Evolutionary conservation across 805 yeast genomes (phyloP).

Genomic region (Candida ficus): DNA sequence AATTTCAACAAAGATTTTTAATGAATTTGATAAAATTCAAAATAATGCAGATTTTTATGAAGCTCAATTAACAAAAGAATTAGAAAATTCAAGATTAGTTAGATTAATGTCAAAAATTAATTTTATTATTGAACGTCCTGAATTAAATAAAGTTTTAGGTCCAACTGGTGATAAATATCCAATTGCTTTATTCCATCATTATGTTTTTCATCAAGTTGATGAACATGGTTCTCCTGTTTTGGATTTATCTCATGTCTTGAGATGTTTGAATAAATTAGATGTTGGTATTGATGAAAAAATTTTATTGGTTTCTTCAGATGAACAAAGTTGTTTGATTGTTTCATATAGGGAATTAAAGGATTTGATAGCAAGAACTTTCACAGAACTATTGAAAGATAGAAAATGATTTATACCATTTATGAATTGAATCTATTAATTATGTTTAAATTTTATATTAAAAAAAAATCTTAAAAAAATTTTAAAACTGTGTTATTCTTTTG

Average conservation of each 20-base stretch:
- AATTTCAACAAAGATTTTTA: slow-evolving; percentile 41
- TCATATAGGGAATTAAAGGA: slow-evolving; percentile 79
- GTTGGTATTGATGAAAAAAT: slow-evolving; percentile 86
- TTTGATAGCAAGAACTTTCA: slow-evolving; percentile 63
- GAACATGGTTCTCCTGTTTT: slow-evolving; percentile 71
- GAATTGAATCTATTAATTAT: too few relatives aligned
- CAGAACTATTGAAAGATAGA: slow-evolving; percentile 31
- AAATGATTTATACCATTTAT: neutral
- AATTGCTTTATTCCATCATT: slow-evolving; percentile 71
- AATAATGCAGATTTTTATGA: slow-evolving; percentile 54
- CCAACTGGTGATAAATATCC: slow-evolving; percentile 75
- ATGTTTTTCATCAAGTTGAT: slow-evolving; percentile 79
- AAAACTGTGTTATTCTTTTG: too few relatives aligned
- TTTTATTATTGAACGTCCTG: slow-evolving; percentile 62
- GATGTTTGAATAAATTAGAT: slow-evolving; percentile 81
- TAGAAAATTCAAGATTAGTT: slow-evolving; percentile 85
- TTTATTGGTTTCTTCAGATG: slow-evolving; percentile 77
- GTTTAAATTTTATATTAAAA: too few relatives aligned
- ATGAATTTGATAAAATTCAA: slow-evolving; percentile 44
- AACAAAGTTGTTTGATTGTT: slow-evolving; percentile 77
- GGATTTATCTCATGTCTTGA: slow-evolving; percentile 77
- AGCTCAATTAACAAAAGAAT: slow-evolving; percentile 57
- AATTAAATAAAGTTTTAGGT: slow-evolving; percentile 55
- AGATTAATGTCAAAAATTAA: slow-evolving; percentile 78
- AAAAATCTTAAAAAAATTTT: too few relatives aligned